These are phyloP conservation scores for Porpolomopsis calyptriformis DNA, from an alignment of 768 basidiomycete species.

Conservation along the genomic window DNA sequence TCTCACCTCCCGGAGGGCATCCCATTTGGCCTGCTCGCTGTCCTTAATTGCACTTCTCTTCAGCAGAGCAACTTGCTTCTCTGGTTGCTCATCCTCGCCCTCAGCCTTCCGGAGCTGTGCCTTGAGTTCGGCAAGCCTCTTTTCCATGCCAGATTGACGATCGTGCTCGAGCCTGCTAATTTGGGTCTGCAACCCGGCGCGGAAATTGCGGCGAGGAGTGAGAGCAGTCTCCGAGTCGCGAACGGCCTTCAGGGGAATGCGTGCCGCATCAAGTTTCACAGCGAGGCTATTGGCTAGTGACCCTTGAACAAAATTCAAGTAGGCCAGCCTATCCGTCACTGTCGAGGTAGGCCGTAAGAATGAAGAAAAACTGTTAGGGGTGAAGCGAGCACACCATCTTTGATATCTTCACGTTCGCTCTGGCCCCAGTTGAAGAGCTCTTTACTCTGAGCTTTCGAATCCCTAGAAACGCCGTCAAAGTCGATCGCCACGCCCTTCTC, in stretches of 20 bases:
- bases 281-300: constrained; percentile 54
- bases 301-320: constrained; percentile 69
- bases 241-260: constrained; percentile 57
- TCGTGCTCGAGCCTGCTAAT: constrained; percentile 57
- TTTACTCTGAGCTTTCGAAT: constrained; percentile 66
- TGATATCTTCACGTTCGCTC: constrained; percentile 56
- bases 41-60: constrained; percentile 69
- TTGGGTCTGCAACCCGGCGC: constrained; percentile 46
- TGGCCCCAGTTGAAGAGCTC: constrained; percentile 84
- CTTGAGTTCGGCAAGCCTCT: constrained; percentile 58
- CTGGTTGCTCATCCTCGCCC: constrained; percentile 49
- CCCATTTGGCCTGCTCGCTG: constrained; percentile 71
- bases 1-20: constrained; percentile 66
- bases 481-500: constrained; percentile 73
- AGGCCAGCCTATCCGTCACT: constrained; percentile 78
- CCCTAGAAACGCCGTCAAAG: constrained; percentile 53
- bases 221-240: constrained; percentile 60
- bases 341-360: constrained; percentile 8
- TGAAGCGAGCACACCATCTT: constrained; percentile 45
- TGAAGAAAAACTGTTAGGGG: constrained; percentile 5
- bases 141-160: constrained; percentile 52
- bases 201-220: constrained; percentile 50
- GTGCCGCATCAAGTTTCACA: constrained; percentile 49
- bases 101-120: constrained; percentile 59
- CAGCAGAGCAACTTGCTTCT: constrained; percentile 60